A percentile compares a stretch with the other conserved stretches of the same genome.
Conservation (phyloP, 1,139 yeast genomes). For the Magnusiomyces paraingens region DNA sequence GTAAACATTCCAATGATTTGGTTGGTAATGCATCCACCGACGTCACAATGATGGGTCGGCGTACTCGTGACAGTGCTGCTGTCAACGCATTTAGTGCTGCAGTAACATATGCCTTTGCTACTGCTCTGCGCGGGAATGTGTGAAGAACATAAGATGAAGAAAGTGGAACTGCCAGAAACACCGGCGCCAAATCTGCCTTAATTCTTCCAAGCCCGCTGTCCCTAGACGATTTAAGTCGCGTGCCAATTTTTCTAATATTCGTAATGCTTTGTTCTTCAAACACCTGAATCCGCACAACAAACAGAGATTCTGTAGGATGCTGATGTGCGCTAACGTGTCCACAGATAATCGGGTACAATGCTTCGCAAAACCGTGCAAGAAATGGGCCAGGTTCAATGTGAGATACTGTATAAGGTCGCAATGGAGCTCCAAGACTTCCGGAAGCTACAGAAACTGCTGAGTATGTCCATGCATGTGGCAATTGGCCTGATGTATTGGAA, state of each 20-base stretch:
- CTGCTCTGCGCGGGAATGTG: conserved; percentile 23
- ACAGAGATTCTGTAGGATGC: conserved; percentile 32
- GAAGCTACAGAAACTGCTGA: conserved; percentile 34
- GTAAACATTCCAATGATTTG: conserved; percentile 48
- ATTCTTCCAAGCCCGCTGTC: conserved; percentile 40
- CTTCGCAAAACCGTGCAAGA: neutral
- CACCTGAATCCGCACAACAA: conserved; percentile 59
- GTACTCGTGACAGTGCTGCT: conserved; percentile 40
- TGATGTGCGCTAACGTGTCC: conserved; percentile 1
- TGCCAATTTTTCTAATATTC: conserved; percentile 11
- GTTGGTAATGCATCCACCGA: conserved; percentile 42
- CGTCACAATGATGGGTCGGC: conserved; percentile 32
- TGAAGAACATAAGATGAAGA: conserved; percentile 65
- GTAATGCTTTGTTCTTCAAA: conserved; percentile 41
- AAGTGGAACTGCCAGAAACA: conserved; percentile 58
- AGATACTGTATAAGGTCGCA: neutral
- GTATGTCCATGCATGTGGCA: conserved; percentile 49
- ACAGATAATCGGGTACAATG: neutral
- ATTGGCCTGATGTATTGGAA: conserved; percentile 46
- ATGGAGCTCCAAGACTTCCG: neutral
- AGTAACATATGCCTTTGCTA: conserved; percentile 43
- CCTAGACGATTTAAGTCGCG: neutral
- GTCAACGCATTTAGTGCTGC: conserved; percentile 56
- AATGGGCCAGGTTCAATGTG: neutral
- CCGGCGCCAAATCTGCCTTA: conserved; percentile 41